These are phyloP conservation scores for Aspergillus quadricinctus DNA, from an alignment of 2,329 filamentous ascomycete species.

Conservation along the genomic window DNA sequence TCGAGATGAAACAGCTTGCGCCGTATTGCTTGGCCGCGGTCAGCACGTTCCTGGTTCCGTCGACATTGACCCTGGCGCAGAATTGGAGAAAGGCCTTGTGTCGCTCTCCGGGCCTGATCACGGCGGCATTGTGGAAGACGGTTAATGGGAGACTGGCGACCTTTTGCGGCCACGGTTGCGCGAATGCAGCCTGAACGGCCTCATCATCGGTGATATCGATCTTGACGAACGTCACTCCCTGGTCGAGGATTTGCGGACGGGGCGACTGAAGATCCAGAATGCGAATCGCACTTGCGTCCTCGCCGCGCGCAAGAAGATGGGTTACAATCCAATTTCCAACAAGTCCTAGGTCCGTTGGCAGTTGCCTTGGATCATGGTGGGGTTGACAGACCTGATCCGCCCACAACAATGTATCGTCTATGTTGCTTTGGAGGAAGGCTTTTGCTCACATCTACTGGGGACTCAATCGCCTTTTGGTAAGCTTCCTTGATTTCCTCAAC, in stretches of 20 bases:
- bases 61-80: constrained; percentile 48
- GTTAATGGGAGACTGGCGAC: constrained; percentile 47
- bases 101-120: constrained; percentile 51
- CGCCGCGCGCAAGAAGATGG: constrained; percentile 52
- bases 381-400: constrained; percentile 31
- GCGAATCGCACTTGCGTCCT: constrained; percentile 49
- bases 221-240: constrained; percentile 43
- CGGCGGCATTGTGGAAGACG: constrained; percentile 55
- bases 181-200: constrained; percentile 46
- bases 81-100: constrained; percentile 43
- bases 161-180: constrained; percentile 43
- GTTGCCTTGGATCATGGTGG: background rate
- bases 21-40: constrained; percentile 44
- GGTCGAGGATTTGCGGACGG: constrained; percentile 40
- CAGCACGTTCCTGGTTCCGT: constrained; percentile 49
- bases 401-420: constrained; percentile 37
- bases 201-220: constrained; percentile 49
- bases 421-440: constrained; percentile 34
- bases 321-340: constrained; percentile 54
- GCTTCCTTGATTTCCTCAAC: constrained; percentile 28
- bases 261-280: constrained; percentile 50
- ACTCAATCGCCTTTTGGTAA: constrained; percentile 25
- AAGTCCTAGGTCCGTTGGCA: constrained; percentile 40
- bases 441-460: constrained; percentile 29
- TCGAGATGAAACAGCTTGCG: constrained; percentile 50